Percentiles rank a stretch among this genome's conserved stretches.
phyloP scores from a whole-genome alignment of 495 filamentous ascomycete genomes.

The Apiosordaria backusii region DNA sequence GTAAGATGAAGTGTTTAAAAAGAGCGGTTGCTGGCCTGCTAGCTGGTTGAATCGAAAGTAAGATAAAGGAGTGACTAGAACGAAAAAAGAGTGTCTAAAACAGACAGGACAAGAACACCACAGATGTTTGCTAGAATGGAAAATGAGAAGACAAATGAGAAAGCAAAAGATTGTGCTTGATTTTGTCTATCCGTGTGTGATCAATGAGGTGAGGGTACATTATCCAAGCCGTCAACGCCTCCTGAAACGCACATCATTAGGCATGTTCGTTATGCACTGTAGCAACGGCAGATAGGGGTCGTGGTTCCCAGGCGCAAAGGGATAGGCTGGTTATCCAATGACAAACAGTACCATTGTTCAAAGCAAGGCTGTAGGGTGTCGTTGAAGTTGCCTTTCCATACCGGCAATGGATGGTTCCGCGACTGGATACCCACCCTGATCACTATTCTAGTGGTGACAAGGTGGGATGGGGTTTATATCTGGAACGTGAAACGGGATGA shows the following conservation, averaged over 20 bases:
- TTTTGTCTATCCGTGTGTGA: neutral
- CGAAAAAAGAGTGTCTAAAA: constrained; percentile 1
- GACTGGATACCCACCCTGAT: neutral
- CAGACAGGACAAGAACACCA: neutral
- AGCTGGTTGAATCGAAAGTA: neutral
- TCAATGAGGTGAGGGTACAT: neutral
- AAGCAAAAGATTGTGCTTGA: neutral
- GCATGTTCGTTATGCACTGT: constrained; percentile 2
- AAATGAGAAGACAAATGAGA: neutral
- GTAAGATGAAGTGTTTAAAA: neutral
- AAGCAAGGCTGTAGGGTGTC: neutral
- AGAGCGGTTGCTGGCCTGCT: neutral
- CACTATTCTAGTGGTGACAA: neutral
- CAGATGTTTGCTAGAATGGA: neutral
- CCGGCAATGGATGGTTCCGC: neutral
- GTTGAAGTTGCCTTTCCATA: neutral
- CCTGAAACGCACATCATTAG: constrained; percentile 22
- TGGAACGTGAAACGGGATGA: neutral
- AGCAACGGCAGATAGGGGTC: no score
- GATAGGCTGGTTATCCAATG: neutral
- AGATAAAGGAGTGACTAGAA: neutral
- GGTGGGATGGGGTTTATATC: no score
- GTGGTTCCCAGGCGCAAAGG: neutral
- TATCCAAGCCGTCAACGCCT: neutral
- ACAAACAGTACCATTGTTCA: neutral